phyloP scores from a whole-genome alignment of 164 flowering plant species.

The Brasenia schreberi region DNA sequence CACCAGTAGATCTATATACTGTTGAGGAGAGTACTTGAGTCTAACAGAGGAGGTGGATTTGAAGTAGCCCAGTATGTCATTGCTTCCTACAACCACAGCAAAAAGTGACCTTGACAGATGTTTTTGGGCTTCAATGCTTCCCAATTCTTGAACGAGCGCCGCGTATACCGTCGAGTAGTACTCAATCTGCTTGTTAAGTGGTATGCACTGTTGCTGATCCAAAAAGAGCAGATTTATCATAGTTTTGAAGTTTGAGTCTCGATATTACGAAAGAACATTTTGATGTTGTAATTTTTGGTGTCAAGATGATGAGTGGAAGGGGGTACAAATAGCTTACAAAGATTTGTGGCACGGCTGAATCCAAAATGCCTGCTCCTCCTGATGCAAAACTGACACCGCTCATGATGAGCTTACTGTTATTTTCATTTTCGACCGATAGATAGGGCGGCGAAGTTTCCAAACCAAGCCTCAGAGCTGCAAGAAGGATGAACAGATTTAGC shows the following conservation, averaged over 20 bases:
- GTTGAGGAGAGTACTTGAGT: conserved; percentile 30
- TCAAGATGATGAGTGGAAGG: conserved; percentile 21
- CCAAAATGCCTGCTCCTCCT: conserved; percentile 69
- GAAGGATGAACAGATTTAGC: neutral
- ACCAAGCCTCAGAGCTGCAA: conserved; percentile 60
- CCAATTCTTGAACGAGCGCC: conserved; percentile 26
- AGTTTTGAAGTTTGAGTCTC: no score
- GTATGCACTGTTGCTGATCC: conserved; percentile 25
- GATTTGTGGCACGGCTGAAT: conserved; percentile 13
- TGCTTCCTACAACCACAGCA: conserved; percentile 55
- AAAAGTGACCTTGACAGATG: conserved; percentile 45
- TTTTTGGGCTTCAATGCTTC: conserved; percentile 21
- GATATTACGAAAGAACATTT: neutral
- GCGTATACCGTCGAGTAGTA: conserved; percentile 27
- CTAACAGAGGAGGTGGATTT: conserved; percentile 13
- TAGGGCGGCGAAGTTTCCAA: conserved; percentile 37
- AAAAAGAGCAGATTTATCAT: neutral
- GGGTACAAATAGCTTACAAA: neutral
- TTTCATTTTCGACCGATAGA: conserved; percentile 22
- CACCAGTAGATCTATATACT: conserved; percentile 26
- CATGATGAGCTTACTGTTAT: conserved; percentile 15
- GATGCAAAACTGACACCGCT: conserved; percentile 77
- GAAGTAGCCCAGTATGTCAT: conserved; percentile 47
- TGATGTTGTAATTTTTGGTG: neutral
- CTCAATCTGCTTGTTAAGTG: conserved; percentile 39